Evolutionary conservation across 2,329 filamentous ascomycete species (phyloP), one percentile per base, ranked within the genome.

Genomic region (Sclerotinia glacialis): DNA sequence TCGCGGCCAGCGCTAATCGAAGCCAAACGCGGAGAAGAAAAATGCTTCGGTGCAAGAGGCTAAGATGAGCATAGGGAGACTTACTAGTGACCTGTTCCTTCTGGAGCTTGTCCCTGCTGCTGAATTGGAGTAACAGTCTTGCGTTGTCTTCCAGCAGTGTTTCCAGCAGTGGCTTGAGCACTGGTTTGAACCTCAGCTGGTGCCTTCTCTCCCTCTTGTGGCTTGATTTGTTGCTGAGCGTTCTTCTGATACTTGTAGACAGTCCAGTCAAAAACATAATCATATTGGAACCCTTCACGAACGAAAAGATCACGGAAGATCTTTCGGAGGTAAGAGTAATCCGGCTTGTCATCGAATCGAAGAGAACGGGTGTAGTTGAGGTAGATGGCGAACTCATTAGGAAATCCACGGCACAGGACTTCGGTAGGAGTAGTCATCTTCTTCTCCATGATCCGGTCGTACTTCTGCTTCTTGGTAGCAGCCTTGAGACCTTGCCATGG

Each of bases 221-320:
- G 88, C 82, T 91, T 90, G 74, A 84, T 23, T 18, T 53, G 49
- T 18, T 34, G 26, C 14, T 55, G 61, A 65, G 93, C 93, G 75
- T 97, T 98, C 89, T 97, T 97, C 86, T 97, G 93, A 85, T 98
- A 97, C 85, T 98, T 98, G 88, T 97, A 98, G 76, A 98, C 95
- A 68, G 95, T 99, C 95, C 95, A 99, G 83, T 99, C 95, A 76
- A 99, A 99, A 75, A 99, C 95, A 76, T 99, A 98, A 81, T 99
- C 95, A 80, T 99, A 98, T 83, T 99, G 95, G 89, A 98, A 99
- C 66, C 94, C 95, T 81, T 98, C 95, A 70, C 95, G 93, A 73
- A 99, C 95, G 77, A 99, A 99, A 68, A 99, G 89, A 78, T 99
- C 95, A 71, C 95, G 93, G 92, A 99, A 99, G 82, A 99, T 98